Evolutionary conservation across 2,329 filamentous ascomycete genomes (phyloP).

Genomic region (Diaporthe batatas): DNA sequence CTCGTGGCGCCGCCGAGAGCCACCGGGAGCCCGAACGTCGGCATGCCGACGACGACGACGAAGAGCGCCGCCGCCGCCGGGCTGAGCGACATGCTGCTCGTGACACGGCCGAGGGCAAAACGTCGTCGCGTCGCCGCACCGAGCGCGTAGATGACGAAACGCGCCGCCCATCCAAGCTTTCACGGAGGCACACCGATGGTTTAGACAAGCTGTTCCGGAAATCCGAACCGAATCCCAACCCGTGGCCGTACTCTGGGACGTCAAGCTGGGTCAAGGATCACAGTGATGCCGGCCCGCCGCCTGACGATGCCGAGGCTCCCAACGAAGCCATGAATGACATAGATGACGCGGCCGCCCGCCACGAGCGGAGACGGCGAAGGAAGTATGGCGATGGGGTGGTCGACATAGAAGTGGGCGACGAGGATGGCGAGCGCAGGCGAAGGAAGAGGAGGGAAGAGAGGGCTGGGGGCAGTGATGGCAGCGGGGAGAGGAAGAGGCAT

Average conservation of each 20-base stretch:
- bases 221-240: conserved; percentile 47
- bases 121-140: conserved; percentile 57
- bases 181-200: conserved; percentile 45
- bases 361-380: conserved; percentile 61
- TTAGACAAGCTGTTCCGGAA: conserved; percentile 38
- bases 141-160: conserved; percentile 61
- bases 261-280: conserved; percentile 77
- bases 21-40: conserved; percentile 50
- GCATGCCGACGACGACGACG: conserved; percentile 61
- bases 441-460: conserved; percentile 46
- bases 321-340: conserved; percentile 54
- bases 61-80: conserved; percentile 66
- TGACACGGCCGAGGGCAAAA: conserved; percentile 54
- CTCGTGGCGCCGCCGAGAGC: conserved; percentile 51
- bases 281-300: conserved; percentile 72
- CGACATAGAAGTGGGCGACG: conserved; percentile 51
- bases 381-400: conserved; percentile 58
- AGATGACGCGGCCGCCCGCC: conserved; percentile 64
- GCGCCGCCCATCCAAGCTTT: conserved; percentile 49
- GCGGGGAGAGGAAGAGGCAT: conserved; percentile 55
- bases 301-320: conserved; percentile 55
- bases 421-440: conserved; percentile 47
- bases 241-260: conserved; percentile 74
- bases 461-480: conserved; percentile 61
- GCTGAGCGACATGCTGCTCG: conserved; percentile 64